phyloP scores from a whole-genome alignment of 192 early-diverging fungal genomes.

The Coemansia sp. region DNA sequence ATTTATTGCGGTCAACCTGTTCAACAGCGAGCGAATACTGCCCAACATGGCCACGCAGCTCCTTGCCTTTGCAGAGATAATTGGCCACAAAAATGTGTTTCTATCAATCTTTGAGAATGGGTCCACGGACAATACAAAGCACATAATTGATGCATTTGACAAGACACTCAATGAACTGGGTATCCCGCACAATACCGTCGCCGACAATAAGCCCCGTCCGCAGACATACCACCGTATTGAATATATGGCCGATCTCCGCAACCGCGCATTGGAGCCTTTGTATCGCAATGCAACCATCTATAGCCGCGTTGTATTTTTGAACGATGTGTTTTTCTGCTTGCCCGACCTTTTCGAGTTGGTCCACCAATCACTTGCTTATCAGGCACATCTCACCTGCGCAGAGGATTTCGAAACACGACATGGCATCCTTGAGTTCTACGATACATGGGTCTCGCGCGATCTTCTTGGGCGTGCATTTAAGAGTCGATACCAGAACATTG shows the following conservation, averaged over 20 bases:
- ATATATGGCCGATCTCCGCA: slow-evolving; percentile 51
- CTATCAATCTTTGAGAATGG: slow-evolving; percentile 55
- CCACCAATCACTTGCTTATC: slow-evolving; percentile 43
- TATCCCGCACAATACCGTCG: slow-evolving; percentile 26
- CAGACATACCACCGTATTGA: slow-evolving; percentile 40
- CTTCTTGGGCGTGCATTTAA: slow-evolving; percentile 48
- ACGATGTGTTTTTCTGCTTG: slow-evolving; percentile 51
- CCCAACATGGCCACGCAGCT: slow-evolving; percentile 48
- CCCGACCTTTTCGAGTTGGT: slow-evolving; percentile 54
- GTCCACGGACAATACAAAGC: slow-evolving; percentile 40
- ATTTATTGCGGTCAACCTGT: slow-evolving; percentile 43
- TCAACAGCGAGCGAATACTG: slow-evolving; percentile 44
- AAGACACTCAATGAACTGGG: slow-evolving; percentile 11
- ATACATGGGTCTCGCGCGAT: slow-evolving; percentile 55
- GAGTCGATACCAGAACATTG: slow-evolving; percentile 31
- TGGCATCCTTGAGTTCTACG: slow-evolving; percentile 44
- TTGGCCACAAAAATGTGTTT: slow-evolving; percentile 37
- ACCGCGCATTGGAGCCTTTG: slow-evolving; percentile 47
- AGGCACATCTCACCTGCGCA: slow-evolving; percentile 52
- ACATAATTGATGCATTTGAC: slow-evolving; percentile 24
- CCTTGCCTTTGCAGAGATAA: slow-evolving; percentile 24
- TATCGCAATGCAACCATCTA: slow-evolving; percentile 9
- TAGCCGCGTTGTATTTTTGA: slow-evolving; percentile 43
- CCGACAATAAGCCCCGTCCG: slow-evolving; percentile 11
- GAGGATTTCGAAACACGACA: slow-evolving; percentile 47